phyloP scores from a whole-genome alignment of 1,284 basidiomycete genomes.

The Cystobasidium slooffiae region DNA sequence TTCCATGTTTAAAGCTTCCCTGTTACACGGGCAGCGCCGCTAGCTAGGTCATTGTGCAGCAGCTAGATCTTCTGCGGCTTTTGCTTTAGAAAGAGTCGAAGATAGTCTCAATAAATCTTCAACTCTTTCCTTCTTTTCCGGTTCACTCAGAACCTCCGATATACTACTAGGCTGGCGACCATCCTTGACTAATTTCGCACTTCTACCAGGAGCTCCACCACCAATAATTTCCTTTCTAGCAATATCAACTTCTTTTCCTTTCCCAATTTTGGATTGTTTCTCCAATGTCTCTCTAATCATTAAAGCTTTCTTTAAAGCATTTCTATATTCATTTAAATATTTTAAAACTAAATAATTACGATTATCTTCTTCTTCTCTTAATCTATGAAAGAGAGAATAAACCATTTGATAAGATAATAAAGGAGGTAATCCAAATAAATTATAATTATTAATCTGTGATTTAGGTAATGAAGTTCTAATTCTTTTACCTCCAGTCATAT shows the following conservation, averaged over 20 bases:
- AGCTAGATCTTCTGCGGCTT: too few species aligned
- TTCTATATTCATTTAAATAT: constrained; percentile 14
- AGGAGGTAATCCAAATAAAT: constrained; percentile 23
- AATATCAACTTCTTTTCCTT: not conserved
- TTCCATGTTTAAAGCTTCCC: not conserved
- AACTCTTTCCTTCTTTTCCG: too few species aligned
- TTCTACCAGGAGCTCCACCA: not conserved
- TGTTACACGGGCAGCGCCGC: too few species aligned
- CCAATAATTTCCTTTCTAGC: constrained; percentile 14
- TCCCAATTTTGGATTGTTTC: not conserved
- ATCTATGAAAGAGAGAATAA: constrained; percentile 24
- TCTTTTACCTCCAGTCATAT: not conserved
- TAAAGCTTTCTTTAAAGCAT: constrained; percentile 19
- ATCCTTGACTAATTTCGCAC: not conserved
- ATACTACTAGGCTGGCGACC: too few species aligned
- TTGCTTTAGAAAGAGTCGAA: too few species aligned
- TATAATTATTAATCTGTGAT: constrained; percentile 7
- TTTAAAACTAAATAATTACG: not conserved
- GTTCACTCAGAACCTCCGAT: too few species aligned
- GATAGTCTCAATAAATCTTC: too few species aligned
- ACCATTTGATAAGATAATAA: constrained; percentile 9
- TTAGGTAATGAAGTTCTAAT: constrained; percentile 11
- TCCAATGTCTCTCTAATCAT: constrained; percentile 2
- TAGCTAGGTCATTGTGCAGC: too few species aligned
- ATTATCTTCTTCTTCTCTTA: constrained; percentile 32